A percentile compares a stretch with the other conserved stretches of the same genome.
phyloP scores from a whole-genome alignment of 139 green algal genomes.

The Chloropicon primus region DNA sequence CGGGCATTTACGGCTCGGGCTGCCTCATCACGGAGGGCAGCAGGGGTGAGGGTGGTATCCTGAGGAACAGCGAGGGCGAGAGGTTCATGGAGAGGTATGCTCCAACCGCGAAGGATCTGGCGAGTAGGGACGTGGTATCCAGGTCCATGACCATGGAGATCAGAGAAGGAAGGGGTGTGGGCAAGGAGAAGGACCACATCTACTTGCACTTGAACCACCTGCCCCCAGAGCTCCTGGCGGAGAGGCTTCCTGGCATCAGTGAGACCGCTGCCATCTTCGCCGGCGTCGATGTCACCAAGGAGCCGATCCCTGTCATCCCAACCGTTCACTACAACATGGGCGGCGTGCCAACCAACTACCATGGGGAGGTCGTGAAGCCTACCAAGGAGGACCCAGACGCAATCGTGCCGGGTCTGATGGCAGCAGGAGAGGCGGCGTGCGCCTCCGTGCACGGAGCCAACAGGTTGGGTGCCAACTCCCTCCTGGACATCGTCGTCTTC shows the following conservation, averaged over 20 bases:
- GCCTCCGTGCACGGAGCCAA: constrained; percentile 96
- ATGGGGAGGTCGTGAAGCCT: neutral
- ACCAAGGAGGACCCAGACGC: constrained; percentile 37
- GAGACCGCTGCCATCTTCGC: neutral
- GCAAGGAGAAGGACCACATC: constrained; percentile 34
- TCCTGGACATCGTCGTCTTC: constrained; percentile 99
- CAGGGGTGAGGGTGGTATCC: constrained; percentile 87
- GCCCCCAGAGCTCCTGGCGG: neutral
- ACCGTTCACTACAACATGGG: neutral
- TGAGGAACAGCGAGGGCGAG: constrained; percentile 94
- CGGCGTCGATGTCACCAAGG: neutral
- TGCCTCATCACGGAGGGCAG: constrained; percentile 98
- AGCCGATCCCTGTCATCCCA: neutral
- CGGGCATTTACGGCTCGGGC: constrained; percentile 95
- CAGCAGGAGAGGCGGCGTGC: constrained; percentile 81
- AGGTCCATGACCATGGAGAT: constrained; percentile 93
- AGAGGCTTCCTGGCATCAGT: neutral
- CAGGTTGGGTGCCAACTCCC: constrained; percentile 91
- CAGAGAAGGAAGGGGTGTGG: constrained; percentile 63
- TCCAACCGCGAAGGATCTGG: constrained; percentile 94
- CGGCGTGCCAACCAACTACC: neutral
- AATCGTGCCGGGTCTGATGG: constrained; percentile 85
- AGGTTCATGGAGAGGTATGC: constrained; percentile 99
- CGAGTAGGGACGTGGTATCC: constrained; percentile 91
- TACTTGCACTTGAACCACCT: neutral